These are phyloP conservation scores for Penicillium sp. DNA, from an alignment of 2,329 filamentous ascomycete species.

Conservation along the genomic window DNA sequence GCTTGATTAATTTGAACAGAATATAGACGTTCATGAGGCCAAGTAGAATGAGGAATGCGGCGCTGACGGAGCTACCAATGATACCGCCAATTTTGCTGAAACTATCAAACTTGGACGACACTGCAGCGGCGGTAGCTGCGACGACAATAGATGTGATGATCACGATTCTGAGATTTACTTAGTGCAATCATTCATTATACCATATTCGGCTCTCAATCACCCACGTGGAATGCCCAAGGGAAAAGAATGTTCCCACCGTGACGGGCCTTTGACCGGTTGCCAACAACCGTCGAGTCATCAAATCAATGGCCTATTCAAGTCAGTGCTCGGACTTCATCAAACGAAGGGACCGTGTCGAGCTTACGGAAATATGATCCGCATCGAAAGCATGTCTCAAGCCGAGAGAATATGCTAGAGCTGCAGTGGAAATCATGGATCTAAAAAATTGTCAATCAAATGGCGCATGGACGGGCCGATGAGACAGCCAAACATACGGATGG, in stretches of 20 bases:
- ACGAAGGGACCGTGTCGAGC: background rate
- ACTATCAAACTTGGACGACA: conserved; percentile 75
- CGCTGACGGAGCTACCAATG: conserved; percentile 83
- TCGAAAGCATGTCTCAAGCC: conserved; percentile 94
- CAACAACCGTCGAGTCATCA: conserved; percentile 88
- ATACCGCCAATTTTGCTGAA: conserved; percentile 83
- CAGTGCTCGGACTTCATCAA: background rate
- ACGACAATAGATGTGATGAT: conserved; percentile 88
- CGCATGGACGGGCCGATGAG: background rate
- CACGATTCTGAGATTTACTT: conserved; percentile 60
- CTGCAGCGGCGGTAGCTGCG: conserved; percentile 81
- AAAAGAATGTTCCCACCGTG: conserved; percentile 93
- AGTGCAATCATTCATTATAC: conserved; percentile 2
- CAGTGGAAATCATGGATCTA: conserved; percentile 70
- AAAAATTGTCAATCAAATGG: background rate
- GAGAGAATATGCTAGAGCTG: conserved; percentile 82
- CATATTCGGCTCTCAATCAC: conserved; percentile 1
- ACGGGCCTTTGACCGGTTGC: conserved; percentile 83
- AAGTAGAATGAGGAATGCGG: conserved; percentile 77
- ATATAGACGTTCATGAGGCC: conserved; percentile 86
- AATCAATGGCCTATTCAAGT: conserved; percentile 70
- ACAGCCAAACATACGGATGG: conserved; percentile 34
- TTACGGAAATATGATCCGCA: conserved; percentile 80
- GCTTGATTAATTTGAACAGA: conserved; percentile 70
- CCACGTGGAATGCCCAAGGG: conserved; percentile 82